Percentiles rank a stretch among this genome's conserved stretches.
phyloP scores from a whole-genome alignment of 208 protist species.

The Acanthamoeba culbertsoni region DNA sequence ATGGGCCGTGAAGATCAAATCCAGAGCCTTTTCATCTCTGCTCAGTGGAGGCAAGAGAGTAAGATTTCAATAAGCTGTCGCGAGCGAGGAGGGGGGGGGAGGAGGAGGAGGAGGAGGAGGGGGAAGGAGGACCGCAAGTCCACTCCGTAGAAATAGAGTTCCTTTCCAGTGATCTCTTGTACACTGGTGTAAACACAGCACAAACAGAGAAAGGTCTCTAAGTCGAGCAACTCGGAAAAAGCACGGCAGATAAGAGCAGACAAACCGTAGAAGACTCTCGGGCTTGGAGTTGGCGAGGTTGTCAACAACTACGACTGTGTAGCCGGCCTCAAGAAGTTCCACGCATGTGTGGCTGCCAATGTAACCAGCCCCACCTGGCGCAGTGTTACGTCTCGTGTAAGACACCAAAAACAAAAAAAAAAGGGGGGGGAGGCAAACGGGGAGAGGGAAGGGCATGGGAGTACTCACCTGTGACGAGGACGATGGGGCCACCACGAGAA shows the following conservation, averaged over 20 bases:
- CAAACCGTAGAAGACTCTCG: constrained; percentile 62
- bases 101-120: neutral
- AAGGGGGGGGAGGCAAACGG: neutral
- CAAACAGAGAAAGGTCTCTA: no score
- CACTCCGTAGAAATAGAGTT: neutral
- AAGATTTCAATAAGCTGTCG: neutral
- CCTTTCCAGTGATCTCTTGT: neutral
- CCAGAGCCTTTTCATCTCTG: constrained; percentile 84
- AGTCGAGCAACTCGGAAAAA: no score
- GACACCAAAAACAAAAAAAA: neutral
- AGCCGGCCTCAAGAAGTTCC: constrained; percentile 86
- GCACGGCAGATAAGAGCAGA: neutral
- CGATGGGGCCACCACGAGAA: neutral
- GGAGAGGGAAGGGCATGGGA: neutral
- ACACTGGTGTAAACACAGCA: neutral
- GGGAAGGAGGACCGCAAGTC: neutral
- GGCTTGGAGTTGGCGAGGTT: constrained; percentile 86
- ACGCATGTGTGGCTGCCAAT: constrained; percentile 96
- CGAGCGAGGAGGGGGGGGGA: neutral
- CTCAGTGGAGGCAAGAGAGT: neutral
- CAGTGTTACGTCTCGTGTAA: neutral
- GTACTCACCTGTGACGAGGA: neutral
- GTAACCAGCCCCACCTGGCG: constrained; percentile 93
- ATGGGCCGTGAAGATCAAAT: constrained; percentile 89
- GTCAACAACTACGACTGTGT: constrained; percentile 94